These are phyloP conservation scores for Cucurbita argyrosperma DNA, from an alignment of 306 rosid species.

Conservation along the genomic window DNA sequence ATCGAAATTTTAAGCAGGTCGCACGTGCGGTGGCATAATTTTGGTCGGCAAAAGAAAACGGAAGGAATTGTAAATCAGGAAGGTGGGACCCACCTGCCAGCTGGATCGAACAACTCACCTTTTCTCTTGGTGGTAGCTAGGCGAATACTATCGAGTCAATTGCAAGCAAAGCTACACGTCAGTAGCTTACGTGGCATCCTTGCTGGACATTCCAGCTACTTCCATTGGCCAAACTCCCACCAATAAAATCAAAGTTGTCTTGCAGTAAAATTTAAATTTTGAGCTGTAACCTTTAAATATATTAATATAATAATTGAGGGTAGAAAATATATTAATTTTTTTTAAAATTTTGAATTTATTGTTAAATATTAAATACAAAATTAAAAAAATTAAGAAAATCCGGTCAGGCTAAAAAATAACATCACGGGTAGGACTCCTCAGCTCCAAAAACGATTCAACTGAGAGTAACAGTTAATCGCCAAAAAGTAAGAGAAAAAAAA, in stretches of 20 bases:
- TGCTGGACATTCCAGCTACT: neutral
- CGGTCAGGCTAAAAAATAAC: neutral
- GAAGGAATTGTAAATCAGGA: neutral
- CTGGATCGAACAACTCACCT: neutral
- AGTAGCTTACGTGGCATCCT: neutral
- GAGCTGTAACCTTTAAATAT: neutral
- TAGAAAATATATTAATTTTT: too few relatives aligned
- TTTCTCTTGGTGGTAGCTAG: neutral
- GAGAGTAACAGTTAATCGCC: neutral
- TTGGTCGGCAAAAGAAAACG: neutral
- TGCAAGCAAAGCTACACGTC: slow-evolving; percentile 4
- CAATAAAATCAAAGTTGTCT: neutral
- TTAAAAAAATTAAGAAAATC: too few relatives aligned
- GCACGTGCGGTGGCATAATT: slow-evolving; percentile 11
- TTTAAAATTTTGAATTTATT: too few relatives aligned
- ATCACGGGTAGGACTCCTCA: neutral
- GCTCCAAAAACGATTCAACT: neutral
- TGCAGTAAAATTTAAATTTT: neutral
- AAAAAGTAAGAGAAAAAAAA: neutral
- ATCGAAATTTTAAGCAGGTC: neutral
- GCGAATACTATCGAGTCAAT: neutral
- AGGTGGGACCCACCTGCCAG: neutral
- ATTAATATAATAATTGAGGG: too few relatives aligned
- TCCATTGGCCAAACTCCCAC: neutral
- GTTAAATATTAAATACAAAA: too few relatives aligned